phyloP scores from a whole-genome alignment of 73 alveolate species.

The Strombidium stylifer region DNA sequence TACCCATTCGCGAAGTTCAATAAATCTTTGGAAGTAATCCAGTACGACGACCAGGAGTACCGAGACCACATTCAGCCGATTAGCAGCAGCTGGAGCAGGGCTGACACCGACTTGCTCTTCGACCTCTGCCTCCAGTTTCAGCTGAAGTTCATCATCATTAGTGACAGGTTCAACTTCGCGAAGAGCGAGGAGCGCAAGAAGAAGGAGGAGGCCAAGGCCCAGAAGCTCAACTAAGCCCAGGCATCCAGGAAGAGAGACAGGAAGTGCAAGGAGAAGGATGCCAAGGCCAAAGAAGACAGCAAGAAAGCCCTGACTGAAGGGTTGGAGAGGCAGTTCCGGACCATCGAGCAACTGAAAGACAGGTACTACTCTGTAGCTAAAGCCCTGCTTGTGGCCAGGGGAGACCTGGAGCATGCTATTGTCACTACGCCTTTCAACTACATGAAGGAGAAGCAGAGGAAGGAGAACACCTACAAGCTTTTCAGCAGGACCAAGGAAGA shows the following conservation, averaged over 20 bases:
- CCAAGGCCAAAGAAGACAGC: not conserved
- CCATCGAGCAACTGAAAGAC: constrained; percentile 89
- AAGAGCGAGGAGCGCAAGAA: constrained; percentile 1
- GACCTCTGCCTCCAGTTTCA: constrained; percentile 76
- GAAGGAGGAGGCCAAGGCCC: not conserved
- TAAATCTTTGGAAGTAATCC: constrained; percentile 70
- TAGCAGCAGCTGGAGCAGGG: constrained; percentile 76
- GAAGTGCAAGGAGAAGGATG: not conserved
- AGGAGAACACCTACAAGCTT: constrained; percentile 79
- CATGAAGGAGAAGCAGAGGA: constrained; percentile 88
- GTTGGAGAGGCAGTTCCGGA: constrained; percentile 53
- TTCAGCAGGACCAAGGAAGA: constrained; percentile 71
- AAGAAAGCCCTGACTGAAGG: not conserved
- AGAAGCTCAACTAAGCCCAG: not conserved
- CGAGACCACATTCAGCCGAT: constrained; percentile 33
- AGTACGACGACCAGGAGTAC: constrained; percentile 79
- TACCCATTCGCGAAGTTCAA: constrained; percentile 84
- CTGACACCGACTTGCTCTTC: constrained; percentile 85
- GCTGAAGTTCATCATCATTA: constrained; percentile 80
- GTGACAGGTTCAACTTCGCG: constrained; percentile 75
- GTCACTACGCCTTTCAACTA: constrained; percentile 85
- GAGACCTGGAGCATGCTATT: constrained; percentile 76
- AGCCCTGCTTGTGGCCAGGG: constrained; percentile 69
- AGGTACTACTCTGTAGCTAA: constrained; percentile 82
- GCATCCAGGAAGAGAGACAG: not conserved